phyloP scores from a whole-genome alignment of 2,329 filamentous ascomycete species.

The Fusarium miscanthi region DNA sequence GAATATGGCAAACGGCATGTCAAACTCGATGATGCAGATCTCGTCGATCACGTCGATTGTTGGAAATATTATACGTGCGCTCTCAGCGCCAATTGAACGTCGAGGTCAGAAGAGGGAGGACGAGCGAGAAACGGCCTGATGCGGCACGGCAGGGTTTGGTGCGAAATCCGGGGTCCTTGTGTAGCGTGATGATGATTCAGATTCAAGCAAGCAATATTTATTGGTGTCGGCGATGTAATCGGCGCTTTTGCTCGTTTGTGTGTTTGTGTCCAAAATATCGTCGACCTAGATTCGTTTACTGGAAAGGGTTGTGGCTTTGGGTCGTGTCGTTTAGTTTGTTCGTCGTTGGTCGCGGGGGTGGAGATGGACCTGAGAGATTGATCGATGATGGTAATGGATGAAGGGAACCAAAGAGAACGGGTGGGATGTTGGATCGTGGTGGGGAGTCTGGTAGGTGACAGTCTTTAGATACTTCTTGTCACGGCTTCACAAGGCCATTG shows the following conservation, averaged over 20 bases:
- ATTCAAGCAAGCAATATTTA: not conserved
- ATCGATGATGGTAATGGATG: constrained; percentile 27
- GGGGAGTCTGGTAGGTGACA: constrained; percentile 20
- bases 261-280: not conserved
- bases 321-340: constrained; percentile 12
- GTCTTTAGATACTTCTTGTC: not conserved
- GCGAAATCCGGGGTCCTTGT: constrained; percentile 29
- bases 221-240: not conserved
- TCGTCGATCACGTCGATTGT: not conserved
- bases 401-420: constrained; percentile 27
- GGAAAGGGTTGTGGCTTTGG: not conserved
- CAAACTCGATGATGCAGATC: constrained; percentile 17
- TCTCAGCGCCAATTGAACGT: constrained; percentile 35
- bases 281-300: not conserved
- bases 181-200: constrained; percentile 31
- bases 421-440: constrained; percentile 21
- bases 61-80: constrained; percentile 11
- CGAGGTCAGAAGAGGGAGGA: constrained; percentile 4
- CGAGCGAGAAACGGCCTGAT: constrained; percentile 24
- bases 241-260: not conserved
- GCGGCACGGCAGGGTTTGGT: constrained; percentile 32
- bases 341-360: constrained; percentile 36
- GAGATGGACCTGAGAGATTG: constrained; percentile 20
- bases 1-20: constrained; percentile 26
- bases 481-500: rapidly evolving